Evolutionary conservation across 2,329 filamentous ascomycete genomes (phyloP).

Genomic region (Fusarium siculi): DNA sequence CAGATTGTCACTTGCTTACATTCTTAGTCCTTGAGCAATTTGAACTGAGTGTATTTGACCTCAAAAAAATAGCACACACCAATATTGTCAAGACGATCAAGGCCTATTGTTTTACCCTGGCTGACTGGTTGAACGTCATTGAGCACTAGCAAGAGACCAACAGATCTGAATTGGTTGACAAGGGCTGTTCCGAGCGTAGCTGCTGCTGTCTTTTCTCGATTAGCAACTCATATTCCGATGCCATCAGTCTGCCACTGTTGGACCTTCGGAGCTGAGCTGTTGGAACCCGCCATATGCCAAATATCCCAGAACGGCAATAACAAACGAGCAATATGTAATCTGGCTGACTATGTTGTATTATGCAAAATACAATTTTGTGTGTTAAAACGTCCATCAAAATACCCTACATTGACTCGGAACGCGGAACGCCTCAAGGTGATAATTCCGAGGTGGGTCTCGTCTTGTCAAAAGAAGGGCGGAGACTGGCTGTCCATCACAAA

Average conservation of each 20-base stretch:
- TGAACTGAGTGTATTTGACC: not conserved
- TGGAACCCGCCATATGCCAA: fast-evolving
- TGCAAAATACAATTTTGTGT: not conserved
- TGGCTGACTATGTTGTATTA: not conserved
- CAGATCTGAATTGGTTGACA: fast-evolving
- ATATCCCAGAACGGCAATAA: not conserved
- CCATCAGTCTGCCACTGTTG: no score
- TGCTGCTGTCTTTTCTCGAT: no score
- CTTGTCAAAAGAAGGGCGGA: not conserved
- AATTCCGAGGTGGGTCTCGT: not conserved
- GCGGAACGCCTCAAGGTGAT: not conserved
- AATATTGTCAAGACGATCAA: fast-evolving
- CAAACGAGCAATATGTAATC: fast-evolving
- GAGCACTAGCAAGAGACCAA: not conserved
- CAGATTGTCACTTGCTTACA: not conserved
- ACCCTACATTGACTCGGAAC: not conserved
- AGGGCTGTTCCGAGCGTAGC: fast-evolving
- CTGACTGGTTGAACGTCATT: fast-evolving
- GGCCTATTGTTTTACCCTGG: not conserved
- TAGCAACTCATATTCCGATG: no score
- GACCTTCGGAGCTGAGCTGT: fast-evolving
- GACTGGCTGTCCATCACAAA: not conserved
- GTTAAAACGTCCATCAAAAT: no score
- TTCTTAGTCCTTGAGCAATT: not conserved
- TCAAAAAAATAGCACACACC: not conserved